Base-by-base conservation (phyloP, 2,329 filamentous ascomycete species). In the Venturia pyrina region DNA sequence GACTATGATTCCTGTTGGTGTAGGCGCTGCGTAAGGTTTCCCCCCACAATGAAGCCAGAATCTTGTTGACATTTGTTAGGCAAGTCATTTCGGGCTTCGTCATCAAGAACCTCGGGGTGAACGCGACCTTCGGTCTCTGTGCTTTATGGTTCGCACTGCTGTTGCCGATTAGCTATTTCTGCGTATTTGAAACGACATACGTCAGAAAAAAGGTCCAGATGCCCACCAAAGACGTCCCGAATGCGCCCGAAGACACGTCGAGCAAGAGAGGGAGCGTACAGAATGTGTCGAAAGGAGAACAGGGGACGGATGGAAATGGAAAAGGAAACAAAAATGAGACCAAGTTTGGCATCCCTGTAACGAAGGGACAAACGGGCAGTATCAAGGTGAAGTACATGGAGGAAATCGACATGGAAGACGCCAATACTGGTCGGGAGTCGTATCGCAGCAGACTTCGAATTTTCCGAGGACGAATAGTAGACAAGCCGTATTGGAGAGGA, bases 121-220 rank as follows among this genome's bases (percentile, higher is more conserved):
- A 76, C 64, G 78, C 75, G 75, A 77, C 76, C 0, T 78, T 78
- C 65, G 73, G 76, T 3, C 69, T 77, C 62, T 78, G 74, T 66
- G 75, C 75, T 15, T 77, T 79, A 43, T 74, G 76, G 67, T 77
- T 78, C 64, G 73, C 71, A 2, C 57, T 74, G 7, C 72, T 72
- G 65, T 67, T 70, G 10, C 44, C 74, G 24, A 69, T 68, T 2
- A 71, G 74, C 37, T 46, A 73, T 48, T 70, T 74, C 67, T 70
- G 72, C 34, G 72, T 74, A 1, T 73, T 73, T 0, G 73, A 75
- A 62, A 75, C 70, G 6, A 68, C 67, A 15, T 73, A 70, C 67
- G 68, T 70, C 50, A 69, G 70, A 11, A 57, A 57, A 8, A 6
- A 57, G 32, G 13, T 17, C 6, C 24, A 19, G 21, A 17, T 19